These are phyloP conservation scores for Arthonia radiata DNA, from an alignment of 495 filamentous ascomycete species.

Conservation along the genomic window DNA sequence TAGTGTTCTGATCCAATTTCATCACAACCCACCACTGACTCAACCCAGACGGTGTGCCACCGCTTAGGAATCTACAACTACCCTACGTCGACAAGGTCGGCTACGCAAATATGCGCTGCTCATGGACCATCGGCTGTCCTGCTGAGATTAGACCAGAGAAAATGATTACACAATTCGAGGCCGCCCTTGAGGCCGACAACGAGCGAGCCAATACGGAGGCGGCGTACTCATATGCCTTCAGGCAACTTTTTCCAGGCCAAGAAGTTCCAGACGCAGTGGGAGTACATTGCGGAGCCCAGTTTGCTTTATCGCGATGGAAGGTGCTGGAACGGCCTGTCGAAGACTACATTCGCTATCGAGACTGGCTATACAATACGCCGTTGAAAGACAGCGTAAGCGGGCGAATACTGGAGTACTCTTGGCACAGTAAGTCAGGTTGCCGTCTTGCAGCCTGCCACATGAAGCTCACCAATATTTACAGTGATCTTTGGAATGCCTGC, in stretches of 20 bases:
- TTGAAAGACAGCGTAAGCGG: conserved; percentile 20
- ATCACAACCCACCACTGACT: too few relatives aligned
- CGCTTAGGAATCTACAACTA: conserved; percentile 27
- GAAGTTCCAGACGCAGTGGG: conserved; percentile 18
- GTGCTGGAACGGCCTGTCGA: neutral
- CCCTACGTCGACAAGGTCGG: conserved; percentile 28
- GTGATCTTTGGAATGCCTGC: conserved; percentile 27
- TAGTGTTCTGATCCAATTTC: too few relatives aligned
- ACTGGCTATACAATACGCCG: conserved; percentile 21
- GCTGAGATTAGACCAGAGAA: conserved; percentile 24
- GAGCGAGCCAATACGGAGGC: too few relatives aligned
- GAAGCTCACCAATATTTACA: conserved; percentile 2
- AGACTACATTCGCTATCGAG: neutral
- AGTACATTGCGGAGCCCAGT: conserved; percentile 5
- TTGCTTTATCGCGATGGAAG: neutral
- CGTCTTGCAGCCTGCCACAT: conserved; percentile 1
- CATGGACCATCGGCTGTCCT: conserved; percentile 35
- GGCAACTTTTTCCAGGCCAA: conserved; percentile 10
- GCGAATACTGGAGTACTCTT: conserved; percentile 26
- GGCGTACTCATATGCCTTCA: neutral
- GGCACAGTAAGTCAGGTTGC: conserved; percentile 15
- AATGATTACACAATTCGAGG: neutral
- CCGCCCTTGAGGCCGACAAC: too few relatives aligned
- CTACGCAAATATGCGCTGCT: conserved; percentile 43
- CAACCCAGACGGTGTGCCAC: conserved; percentile 14